Evolutionary conservation across 768 basidiomycete genomes (phyloP).

Genomic region (Pilatotrama ljubarskyi): DNA sequence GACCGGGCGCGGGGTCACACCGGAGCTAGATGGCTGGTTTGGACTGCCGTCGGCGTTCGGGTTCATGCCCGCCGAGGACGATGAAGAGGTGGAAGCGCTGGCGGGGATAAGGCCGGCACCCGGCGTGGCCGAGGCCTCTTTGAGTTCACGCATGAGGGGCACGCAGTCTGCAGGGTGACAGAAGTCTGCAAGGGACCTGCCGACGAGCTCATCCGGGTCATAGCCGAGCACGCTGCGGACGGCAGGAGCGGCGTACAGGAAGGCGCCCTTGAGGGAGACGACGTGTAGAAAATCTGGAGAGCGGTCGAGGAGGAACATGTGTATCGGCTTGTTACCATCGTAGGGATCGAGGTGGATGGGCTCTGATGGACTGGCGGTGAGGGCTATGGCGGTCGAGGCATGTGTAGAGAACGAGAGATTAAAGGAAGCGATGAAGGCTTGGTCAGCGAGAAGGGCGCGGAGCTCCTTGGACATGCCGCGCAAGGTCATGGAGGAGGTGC

Average conservation of each 20-base stretch:
- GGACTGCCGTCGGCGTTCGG: conserved; percentile 5
- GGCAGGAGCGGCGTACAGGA: conserved; percentile 89
- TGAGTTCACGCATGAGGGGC: conserved; percentile 88
- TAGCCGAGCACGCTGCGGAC: conserved; percentile 82
- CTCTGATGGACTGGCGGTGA: conserved; percentile 10
- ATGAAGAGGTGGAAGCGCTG: conserved; percentile 10
- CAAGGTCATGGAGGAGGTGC: conserved; percentile 29
- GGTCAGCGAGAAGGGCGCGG: conserved; percentile 47
- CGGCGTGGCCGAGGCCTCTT: conserved; percentile 54
- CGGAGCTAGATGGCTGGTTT: not conserved
- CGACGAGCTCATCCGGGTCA: conserved; percentile 80
- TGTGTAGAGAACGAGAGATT: conserved; percentile 38
- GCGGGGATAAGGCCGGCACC: conserved; percentile 21
- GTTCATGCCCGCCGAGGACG: not conserved
- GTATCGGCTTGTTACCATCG: conserved; percentile 50
- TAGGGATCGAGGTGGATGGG: conserved; percentile 24
- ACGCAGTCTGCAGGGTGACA: conserved; percentile 91
- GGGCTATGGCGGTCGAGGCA: conserved; percentile 21
- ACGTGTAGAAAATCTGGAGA: conserved; percentile 86
- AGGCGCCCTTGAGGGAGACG: conserved; percentile 87
- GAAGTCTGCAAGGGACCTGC: conserved; percentile 73
- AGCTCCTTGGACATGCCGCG: conserved; percentile 54
- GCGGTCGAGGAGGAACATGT: conserved; percentile 59
- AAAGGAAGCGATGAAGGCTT: conserved; percentile 49
- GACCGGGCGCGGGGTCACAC: conserved; percentile 52